Conservation (phyloP, 768 basidiomycete genomes). For the Chalciporus piperatus region DNA sequence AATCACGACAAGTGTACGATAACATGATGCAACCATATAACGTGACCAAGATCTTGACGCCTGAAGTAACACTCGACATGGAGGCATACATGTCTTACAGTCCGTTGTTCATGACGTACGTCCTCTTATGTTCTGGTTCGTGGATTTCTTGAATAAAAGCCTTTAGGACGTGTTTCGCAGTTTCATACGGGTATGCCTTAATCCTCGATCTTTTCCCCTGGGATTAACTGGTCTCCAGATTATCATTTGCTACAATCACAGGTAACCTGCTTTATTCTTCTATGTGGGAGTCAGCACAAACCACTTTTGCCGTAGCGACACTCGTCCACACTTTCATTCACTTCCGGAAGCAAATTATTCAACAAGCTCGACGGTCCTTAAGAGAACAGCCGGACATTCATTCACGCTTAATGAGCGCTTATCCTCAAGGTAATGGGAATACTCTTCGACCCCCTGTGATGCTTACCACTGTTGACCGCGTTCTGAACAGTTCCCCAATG, state of each 20-base stretch:
- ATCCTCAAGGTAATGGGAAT: constrained; percentile 42
- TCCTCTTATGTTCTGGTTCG: constrained; percentile 1
- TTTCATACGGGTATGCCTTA: constrained; percentile 30
- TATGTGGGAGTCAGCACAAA: background rate
- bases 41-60: constrained; percentile 52
- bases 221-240: constrained; percentile 50
- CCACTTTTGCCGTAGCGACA: constrained; percentile 15
- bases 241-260: constrained; percentile 81
- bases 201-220: background rate
- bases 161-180: constrained; percentile 23
- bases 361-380: constrained; percentile 64
- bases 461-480: background rate
- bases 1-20: constrained; percentile 61
- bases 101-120: constrained; percentile 54
- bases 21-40: constrained; percentile 57
- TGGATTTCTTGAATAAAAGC: constrained; percentile 6
- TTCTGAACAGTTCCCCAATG: constrained; percentile 64
- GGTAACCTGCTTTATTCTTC: constrained; percentile 31
- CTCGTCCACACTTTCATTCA: constrained; percentile 45
- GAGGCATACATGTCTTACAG: constrained; percentile 53
- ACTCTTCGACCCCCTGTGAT: background rate
- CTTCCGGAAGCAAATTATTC: constrained; percentile 78
- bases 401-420: constrained; percentile 74
- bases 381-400: constrained; percentile 83
- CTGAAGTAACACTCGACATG: constrained; percentile 51